Conservation (phyloP, 306 rosid genomes). For the Spatholobus suberectus region DNA sequence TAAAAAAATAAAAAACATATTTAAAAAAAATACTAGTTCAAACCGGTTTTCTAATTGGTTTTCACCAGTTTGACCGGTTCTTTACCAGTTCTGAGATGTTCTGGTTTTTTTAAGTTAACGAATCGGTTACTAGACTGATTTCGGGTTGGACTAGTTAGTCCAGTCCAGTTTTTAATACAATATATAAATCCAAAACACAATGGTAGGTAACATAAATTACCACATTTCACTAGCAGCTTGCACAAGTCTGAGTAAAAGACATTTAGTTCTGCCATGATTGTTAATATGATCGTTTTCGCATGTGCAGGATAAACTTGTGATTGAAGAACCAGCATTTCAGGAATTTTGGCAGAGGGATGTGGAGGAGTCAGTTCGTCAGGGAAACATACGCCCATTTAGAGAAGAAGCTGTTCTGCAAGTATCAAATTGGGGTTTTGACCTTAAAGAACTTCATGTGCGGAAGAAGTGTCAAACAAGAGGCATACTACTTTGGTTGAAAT, state of each 20-base stretch:
- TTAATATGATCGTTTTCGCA: slow-evolving; percentile 4
- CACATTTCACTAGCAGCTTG: slow-evolving; percentile 18
- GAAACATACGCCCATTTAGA: slow-evolving; percentile 65
- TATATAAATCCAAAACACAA: background rate
- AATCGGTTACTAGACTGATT: too few species aligned
- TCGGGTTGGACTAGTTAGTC: too few species aligned
- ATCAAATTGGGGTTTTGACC: slow-evolving; percentile 84
- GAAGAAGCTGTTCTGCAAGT: slow-evolving; percentile 90
- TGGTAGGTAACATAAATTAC: background rate
- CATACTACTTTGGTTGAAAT: slow-evolving; percentile 85
- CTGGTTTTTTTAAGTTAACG: too few species aligned
- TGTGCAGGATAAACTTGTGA: slow-evolving; percentile 75
- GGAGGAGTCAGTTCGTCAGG: slow-evolving; percentile 94
- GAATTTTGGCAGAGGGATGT: slow-evolving; percentile 77
- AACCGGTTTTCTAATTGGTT: too few species aligned
- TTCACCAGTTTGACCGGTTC: too few species aligned
- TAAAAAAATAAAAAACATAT: too few species aligned
- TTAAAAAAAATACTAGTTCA: too few species aligned
- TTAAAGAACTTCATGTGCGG: slow-evolving; percentile 76
- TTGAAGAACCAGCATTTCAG: slow-evolving; percentile 71
- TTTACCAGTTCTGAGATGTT: too few species aligned
- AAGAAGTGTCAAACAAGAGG: slow-evolving; percentile 73
- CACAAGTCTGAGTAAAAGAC: background rate
- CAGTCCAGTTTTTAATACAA: too few species aligned
- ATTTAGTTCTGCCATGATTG: slow-evolving; percentile 19